Conservation (phyloP, 371 early-diverging fungal genomes). For the Apophysomyces trapeziformis region DNA sequence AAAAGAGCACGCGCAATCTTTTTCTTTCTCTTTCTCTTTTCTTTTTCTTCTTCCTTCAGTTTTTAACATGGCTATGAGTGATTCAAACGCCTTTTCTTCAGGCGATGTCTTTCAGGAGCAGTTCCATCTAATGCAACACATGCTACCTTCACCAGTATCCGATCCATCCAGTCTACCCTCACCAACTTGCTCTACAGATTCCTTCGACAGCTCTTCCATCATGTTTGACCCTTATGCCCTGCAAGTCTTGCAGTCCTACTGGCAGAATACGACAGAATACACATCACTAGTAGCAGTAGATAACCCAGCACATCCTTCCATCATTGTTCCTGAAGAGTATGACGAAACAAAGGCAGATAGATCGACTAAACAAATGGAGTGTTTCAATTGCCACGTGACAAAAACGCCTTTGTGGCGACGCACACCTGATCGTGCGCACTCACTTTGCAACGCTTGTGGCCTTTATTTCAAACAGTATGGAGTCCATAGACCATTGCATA, state of each 20-base stretch:
- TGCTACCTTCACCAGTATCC: neutral
- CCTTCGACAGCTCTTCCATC: slow-evolving; percentile 12
- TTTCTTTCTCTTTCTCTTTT: slow-evolving; percentile 17
- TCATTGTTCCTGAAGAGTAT: slow-evolving; percentile 8
- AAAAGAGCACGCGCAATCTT: slow-evolving; percentile 18
- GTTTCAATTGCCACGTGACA: slow-evolving; percentile 82
- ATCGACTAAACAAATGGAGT: slow-evolving; percentile 69
- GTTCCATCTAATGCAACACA: neutral
- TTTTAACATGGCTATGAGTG: neutral
- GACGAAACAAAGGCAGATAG: slow-evolving; percentile 23
- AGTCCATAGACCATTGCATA: slow-evolving; percentile 69
- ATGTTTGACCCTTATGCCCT: slow-evolving; percentile 32
- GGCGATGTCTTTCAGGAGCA: neutral
- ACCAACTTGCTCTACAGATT: slow-evolving; percentile 19
- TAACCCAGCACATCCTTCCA: slow-evolving; percentile 13
- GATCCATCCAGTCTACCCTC: slow-evolving; percentile 16
- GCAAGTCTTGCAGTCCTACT: slow-evolving; percentile 12
- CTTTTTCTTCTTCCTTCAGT: slow-evolving; percentile 7
- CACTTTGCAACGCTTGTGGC: slow-evolving; percentile 87
- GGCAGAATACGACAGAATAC: neutral
- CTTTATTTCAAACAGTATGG: slow-evolving; percentile 79
- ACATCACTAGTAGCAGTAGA: neutral
- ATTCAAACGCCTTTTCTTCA: neutral
- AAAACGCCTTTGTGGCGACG: slow-evolving; percentile 86
- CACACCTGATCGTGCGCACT: slow-evolving; percentile 76